Evolutionary conservation across 805 yeast genomes (phyloP), one percentile per base, ranked within the genome.

Genomic region (Cyberlindnera suaveolens): DNA sequence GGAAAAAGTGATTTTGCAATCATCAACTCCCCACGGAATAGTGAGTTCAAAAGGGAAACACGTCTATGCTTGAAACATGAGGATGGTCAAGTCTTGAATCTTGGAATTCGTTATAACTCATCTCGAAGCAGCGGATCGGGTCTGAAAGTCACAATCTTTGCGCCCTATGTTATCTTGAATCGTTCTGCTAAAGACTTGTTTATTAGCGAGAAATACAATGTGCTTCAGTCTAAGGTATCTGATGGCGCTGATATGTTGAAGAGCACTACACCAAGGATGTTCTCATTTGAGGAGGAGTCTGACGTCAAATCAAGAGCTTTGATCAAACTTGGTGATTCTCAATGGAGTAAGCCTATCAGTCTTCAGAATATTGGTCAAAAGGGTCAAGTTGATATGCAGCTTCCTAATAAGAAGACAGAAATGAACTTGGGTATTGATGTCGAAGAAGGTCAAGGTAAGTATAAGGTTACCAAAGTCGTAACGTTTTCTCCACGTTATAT

Each of bases 341-440:
- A 71, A 6, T 75, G 85, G 76, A 84, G 96, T 50, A 60, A 68
- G 1, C 85, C 87, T 2, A 68, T 87, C 38, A 82, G 95, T 58
- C 80, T 93, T 54, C 96, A 90, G 58, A 95, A 96, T 4, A 74
- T 91, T 43, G 99, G 99, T 0, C 91, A 89, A 50, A 69, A 80
- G 1, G 72, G 75, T 35, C 96, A 80, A 43, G 66, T 75, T 3
- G 63, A 65, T 3, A 60, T 80, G 42, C 75, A 75, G 31, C 52
- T 78, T 1, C 65, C 70, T 33, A 75, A 74, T 11, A 74, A 62
- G 61, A 61, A 78, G 61, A 54, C 59, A 58, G 96, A 89, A 54
- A 77, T 79, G 47, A 80, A 84, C 55, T 65, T 90, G 11, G 98
- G 98, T 13, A 63, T 90, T 23, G 70, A 76, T 26, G 77, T 87